phyloP scores from a whole-genome alignment of 2,329 filamentous ascomycete species.

The Epichloe brachyelytri region DNA sequence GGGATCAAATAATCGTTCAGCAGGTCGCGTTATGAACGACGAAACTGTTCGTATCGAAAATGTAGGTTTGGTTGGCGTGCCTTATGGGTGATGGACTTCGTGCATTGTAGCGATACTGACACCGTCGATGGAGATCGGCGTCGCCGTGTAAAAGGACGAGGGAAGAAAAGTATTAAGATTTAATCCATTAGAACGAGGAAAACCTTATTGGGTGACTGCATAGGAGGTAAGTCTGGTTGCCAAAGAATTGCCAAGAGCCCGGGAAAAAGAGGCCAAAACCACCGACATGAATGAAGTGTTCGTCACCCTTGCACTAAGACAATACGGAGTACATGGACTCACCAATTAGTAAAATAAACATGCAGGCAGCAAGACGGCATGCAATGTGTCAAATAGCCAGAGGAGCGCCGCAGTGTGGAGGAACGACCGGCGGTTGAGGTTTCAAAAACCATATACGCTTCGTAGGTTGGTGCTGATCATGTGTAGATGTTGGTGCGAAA shows the following conservation, averaged over 20 bases:
- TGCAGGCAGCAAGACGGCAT: conserved; percentile 1
- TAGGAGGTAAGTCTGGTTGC: neutral
- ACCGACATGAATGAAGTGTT: conserved; percentile 1
- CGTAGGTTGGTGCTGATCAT: conserved; percentile 8
- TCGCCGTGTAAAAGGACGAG: neutral
- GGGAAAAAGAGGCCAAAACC: neutral
- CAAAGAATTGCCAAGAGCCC: neutral
- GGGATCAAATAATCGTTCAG: neutral
- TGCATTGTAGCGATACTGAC: conserved; percentile 11
- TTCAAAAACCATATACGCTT: conserved; percentile 7
- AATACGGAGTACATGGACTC: neutral
- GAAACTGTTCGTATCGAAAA: neutral
- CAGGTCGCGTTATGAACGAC: conserved; percentile 1
- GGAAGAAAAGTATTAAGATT: neutral
- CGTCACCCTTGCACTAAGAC: conserved; percentile 6
- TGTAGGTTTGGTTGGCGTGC: conserved; percentile 3
- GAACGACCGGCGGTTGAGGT: neutral
- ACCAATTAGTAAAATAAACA: conserved; percentile 1
- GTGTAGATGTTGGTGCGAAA: conserved; percentile 14
- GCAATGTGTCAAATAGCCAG: conserved; percentile 1
- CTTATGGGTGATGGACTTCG: conserved; percentile 8
- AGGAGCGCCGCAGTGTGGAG: neutral
- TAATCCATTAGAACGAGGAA: neutral
- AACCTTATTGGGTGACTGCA: neutral
- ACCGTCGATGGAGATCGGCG: neutral